A percentile compares a stretch with the other conserved stretches of the same genome.
phyloP scores from a whole-genome alignment of 2,329 filamentous ascomycete genomes.

The Claviceps maximensis region DNA sequence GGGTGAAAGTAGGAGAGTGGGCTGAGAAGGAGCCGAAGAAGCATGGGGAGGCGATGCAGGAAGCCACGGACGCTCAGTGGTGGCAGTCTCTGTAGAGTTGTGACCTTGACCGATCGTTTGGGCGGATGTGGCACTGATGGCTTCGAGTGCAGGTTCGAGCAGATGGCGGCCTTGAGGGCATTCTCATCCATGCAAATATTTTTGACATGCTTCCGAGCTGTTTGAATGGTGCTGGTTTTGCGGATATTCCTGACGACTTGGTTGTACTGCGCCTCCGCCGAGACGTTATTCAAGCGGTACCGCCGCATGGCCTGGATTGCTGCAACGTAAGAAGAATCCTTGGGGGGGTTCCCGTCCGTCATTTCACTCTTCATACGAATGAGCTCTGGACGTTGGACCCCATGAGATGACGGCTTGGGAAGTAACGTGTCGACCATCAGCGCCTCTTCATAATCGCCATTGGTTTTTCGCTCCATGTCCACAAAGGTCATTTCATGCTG shows the following conservation, averaged over 20 bases:
- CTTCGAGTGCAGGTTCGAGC: constrained; percentile 3
- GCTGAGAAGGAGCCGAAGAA: constrained; percentile 4
- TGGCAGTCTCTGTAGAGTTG: constrained; percentile 2
- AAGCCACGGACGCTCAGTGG: not conserved
- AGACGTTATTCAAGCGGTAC: not conserved
- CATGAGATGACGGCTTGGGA: not conserved
- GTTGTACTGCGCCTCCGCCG: constrained; percentile 1
- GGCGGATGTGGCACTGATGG: constrained; percentile 5
- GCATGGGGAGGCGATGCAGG: constrained; percentile 4
- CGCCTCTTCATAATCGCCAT: not conserved
- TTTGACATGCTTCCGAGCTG: not conserved
- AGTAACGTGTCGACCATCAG: not conserved
- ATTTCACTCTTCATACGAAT: constrained; percentile 4
- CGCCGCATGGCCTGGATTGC: constrained; percentile 2
- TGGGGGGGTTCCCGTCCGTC: constrained; percentile 3
- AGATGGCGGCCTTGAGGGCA: constrained; percentile 1
- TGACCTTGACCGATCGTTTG: constrained; percentile 4
- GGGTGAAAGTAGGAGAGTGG: constrained; percentile 4
- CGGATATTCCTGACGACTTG: not conserved
- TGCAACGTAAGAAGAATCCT: not conserved
- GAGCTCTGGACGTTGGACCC: not conserved
- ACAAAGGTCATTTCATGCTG: constrained; percentile 1
- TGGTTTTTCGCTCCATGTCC: not conserved
- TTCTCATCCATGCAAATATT: not conserved
- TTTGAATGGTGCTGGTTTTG: not conserved